phyloP scores from a whole-genome alignment of 2,329 filamentous ascomycete species.

The Pseudophaeomoniella oleicola region DNA sequence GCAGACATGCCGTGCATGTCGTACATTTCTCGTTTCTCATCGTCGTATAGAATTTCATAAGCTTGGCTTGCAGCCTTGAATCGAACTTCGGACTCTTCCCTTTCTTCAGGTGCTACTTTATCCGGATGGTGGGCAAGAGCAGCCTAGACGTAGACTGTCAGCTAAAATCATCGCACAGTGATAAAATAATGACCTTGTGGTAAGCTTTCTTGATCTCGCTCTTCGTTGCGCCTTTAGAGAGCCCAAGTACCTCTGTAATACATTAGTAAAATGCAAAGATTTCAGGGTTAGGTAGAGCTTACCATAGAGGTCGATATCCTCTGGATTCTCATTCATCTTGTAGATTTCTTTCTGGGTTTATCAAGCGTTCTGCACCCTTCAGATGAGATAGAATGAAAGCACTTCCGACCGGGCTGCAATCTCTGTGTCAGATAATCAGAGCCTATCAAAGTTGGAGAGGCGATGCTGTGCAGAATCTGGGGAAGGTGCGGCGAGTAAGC shows the following conservation, averaged over 20 bases:
- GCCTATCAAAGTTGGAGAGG: not conserved
- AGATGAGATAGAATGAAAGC: too few species aligned
- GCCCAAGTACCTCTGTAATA: constrained; percentile 59
- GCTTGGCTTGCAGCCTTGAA: constrained; percentile 91
- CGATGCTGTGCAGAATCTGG: too few species aligned
- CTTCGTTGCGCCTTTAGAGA: constrained; percentile 56
- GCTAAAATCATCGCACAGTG: too few species aligned
- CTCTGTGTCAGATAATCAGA: not conserved
- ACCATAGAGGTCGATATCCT: constrained; percentile 50
- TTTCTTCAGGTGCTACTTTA: constrained; percentile 69
- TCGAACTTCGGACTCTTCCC: constrained; percentile 70
- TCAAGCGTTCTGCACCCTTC: too few species aligned
- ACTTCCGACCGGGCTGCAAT: not conserved
- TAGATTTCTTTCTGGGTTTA: too few species aligned
- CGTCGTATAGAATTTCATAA: constrained; percentile 95
- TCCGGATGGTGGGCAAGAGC: constrained; percentile 85
- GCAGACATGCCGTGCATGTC: constrained; percentile 92
- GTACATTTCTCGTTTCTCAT: constrained; percentile 82
- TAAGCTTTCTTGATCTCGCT: constrained; percentile 91
- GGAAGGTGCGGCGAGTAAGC: not conserved
- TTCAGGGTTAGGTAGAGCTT: constrained; percentile 14
- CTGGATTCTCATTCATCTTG: constrained; percentile 19
- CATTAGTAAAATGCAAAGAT: constrained; percentile 14
- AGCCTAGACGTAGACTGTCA: constrained; percentile 53
- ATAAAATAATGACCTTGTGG: constrained; percentile 87